Evolutionary conservation across 352 stramenopile genomes (phyloP).

Genomic region (Globisporangium canariense): DNA sequence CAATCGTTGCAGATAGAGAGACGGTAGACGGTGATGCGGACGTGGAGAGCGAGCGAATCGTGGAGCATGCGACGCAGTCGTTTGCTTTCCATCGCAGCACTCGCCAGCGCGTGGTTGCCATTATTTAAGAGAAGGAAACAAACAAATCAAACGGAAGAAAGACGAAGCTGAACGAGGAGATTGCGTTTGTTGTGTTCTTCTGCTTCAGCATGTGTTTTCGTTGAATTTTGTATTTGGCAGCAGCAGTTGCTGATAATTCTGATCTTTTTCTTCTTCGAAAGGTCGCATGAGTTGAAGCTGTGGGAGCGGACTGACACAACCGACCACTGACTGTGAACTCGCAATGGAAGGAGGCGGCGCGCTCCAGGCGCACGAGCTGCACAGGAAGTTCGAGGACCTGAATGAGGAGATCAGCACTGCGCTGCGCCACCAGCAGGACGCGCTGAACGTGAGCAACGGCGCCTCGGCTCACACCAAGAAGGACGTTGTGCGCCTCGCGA

Average conservation of each 20-base stretch:
- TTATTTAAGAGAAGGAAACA: constrained; percentile 10
- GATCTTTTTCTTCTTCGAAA: neutral
- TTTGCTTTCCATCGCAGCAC: neutral
- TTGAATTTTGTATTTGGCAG: neutral
- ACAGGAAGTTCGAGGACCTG: constrained; percentile 70
- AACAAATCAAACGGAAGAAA: neutral
- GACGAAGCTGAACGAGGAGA: neutral
- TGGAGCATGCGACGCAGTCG: neutral
- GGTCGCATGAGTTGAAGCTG: constrained; percentile 9
- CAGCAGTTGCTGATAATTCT: neutral
- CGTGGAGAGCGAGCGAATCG: neutral
- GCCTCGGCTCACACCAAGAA: constrained; percentile 24
- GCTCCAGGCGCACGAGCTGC: constrained; percentile 55
- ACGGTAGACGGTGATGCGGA: neutral
- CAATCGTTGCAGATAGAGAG: neutral
- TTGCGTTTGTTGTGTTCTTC: neutral
- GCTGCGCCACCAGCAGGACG: constrained; percentile 51
- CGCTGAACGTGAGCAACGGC: constrained; percentile 12
- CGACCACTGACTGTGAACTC: neutral
- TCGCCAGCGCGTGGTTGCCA: constrained; percentile 3
- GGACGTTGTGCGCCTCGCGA: constrained; percentile 46
- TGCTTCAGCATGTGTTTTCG: neutral
- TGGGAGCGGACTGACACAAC: neutral
- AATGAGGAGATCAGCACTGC: constrained; percentile 66
- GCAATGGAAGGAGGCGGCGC: constrained; percentile 42